A percentile compares a stretch with the other conserved stretches of the same genome.
Conservation (phyloP, 345 rosid genomes). For the Sapria himalayana region DNA sequence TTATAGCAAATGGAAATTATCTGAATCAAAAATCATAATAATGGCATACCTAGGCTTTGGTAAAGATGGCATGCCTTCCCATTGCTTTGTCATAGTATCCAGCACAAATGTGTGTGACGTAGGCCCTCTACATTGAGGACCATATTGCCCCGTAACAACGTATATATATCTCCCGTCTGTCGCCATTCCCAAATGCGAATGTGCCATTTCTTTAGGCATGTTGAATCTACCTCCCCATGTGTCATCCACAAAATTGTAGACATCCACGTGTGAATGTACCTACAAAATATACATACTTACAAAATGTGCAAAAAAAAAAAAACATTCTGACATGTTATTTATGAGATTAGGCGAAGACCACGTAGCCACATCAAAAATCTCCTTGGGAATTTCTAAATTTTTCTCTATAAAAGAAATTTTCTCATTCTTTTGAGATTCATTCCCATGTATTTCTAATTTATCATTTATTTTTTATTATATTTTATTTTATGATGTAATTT, state of each 20-base stretch:
- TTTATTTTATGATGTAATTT: too few species aligned
- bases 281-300: constrained; percentile 10
- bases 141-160: constrained; percentile 69
- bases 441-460: too few species aligned
- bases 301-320: not conserved
- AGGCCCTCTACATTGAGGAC: constrained; percentile 92
- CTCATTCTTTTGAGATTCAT: too few species aligned
- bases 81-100: constrained; percentile 64
- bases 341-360: too few species aligned
- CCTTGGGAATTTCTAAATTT: too few species aligned
- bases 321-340: too few species aligned
- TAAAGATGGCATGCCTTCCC: constrained; percentile 47
- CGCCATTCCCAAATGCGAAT: constrained; percentile 96
- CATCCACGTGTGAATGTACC: constrained; percentile 92
- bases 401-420: too few species aligned
- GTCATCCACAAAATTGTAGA: constrained; percentile 61
- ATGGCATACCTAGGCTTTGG: constrained; percentile 83
- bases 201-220: constrained; percentile 99
- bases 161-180: constrained; percentile 81
- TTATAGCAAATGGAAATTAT: too few species aligned
- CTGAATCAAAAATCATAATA: too few species aligned
- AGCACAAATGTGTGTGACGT: constrained; percentile 65
- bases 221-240: constrained; percentile 81
- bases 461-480: too few species aligned
- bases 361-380: too few species aligned